Percentiles rank a stretch among this genome's conserved stretches.
These are phyloP conservation scores for Cardamine resedifolia DNA, from an alignment of 345 rosid species.

Conservation along the genomic window DNA sequence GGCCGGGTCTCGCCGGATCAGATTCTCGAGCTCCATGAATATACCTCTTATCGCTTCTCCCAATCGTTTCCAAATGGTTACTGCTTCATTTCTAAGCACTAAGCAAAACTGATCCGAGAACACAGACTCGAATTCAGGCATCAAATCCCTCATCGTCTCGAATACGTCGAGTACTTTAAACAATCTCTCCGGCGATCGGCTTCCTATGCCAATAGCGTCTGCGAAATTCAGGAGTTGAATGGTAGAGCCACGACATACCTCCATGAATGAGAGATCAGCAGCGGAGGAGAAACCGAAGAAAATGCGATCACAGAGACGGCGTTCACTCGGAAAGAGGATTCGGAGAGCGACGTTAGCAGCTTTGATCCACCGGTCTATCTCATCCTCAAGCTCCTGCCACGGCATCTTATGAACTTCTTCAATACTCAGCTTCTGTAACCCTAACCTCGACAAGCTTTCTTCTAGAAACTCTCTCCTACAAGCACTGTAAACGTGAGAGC, in stretches of 20 bases:
- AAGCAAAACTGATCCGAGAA: constrained; percentile 77
- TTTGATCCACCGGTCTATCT: constrained; percentile 88
- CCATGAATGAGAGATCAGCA: constrained; percentile 87
- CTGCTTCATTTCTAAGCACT: constrained; percentile 70
- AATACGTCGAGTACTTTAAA: constrained; percentile 84
- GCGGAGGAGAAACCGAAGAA: constrained; percentile 67
- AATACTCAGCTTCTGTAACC: constrained; percentile 67
- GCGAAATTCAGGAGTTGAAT: constrained; percentile 78
- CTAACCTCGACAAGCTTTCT: constrained; percentile 76
- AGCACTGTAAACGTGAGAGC: constrained; percentile 75
- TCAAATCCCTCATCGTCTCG: constrained; percentile 74
- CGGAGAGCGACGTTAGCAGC: constrained; percentile 68
- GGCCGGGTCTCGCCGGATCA: constrained; percentile 83
- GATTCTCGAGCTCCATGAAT: constrained; percentile 91
- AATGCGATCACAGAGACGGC: constrained; percentile 87
- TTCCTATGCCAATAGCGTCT: constrained; percentile 67
- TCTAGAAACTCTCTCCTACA: constrained; percentile 80
- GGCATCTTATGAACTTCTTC: constrained; percentile 79
- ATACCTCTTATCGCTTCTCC: constrained; percentile 80
- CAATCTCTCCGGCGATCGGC: constrained; percentile 82
- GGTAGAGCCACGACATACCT: constrained; percentile 79
- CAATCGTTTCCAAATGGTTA: constrained; percentile 70
- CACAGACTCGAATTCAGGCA: constrained; percentile 69
- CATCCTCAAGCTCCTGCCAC: constrained; percentile 79
- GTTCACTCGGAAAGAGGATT: constrained; percentile 88